A percentile compares a stretch with the other conserved stretches of the same genome.
Conservation (phyloP, 2,329 filamentous ascomycete species). For the Colletotrichum orchidophilum region DNA sequence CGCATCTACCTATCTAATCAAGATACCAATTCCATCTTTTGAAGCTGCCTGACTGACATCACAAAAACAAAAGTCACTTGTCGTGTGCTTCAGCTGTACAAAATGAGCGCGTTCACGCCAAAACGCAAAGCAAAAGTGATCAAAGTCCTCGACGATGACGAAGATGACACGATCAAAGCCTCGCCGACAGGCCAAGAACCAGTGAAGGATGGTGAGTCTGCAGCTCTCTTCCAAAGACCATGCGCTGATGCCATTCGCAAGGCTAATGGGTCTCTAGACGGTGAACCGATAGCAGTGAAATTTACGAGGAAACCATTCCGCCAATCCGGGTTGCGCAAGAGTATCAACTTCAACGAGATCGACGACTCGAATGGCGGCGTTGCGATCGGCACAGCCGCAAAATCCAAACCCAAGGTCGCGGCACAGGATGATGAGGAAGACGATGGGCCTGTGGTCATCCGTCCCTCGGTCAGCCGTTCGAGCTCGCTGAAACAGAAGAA, state of each 20-base stretch:
- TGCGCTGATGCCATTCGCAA: conserved; percentile 40
- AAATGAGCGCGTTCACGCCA: conserved; percentile 64
- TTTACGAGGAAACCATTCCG: conserved; percentile 61
- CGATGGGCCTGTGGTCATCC: conserved; percentile 58
- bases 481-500: conserved; percentile 72
- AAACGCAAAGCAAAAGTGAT: conserved; percentile 82
- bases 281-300: conserved; percentile 27
- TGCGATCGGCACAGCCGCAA: conserved; percentile 9
- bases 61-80: background rate
- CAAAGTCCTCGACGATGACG: conserved; percentile 74
- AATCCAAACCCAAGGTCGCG: conserved; percentile 34
- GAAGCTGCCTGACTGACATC: background rate
- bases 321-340: conserved; percentile 67
- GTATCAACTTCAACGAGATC: conserved; percentile 56
- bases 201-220: conserved; percentile 50
- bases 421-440: conserved; percentile 53
- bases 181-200: conserved; percentile 38
- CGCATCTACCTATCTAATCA: background rate
- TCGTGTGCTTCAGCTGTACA: conserved; percentile 26
- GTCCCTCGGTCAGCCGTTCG: conserved; percentile 57
- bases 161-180: conserved; percentile 40
- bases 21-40: background rate
- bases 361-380: conserved; percentile 33
- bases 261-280: conserved; percentile 29
- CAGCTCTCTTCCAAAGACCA: conserved; percentile 23